Evolutionary conservation across 768 basidiomycete genomes (phyloP).

Genomic region (Boletus insuetus): DNA sequence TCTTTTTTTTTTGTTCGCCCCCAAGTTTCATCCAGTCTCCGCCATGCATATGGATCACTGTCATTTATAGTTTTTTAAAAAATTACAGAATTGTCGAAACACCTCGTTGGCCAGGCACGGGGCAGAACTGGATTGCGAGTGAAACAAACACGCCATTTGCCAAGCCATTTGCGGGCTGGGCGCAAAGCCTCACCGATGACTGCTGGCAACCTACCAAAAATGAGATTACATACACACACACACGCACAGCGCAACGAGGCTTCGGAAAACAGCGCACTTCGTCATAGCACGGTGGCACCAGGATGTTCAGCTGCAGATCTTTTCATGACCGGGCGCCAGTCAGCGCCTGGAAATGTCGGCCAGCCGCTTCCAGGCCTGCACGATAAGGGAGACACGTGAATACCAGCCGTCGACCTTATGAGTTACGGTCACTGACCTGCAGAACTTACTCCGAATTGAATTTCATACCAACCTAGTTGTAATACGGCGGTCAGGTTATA

Average conservation of each 20-base stretch:
- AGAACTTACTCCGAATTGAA: slow-evolving; percentile 34
- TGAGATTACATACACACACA: slow-evolving; percentile 25
- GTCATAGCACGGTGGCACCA: slow-evolving; percentile 18
- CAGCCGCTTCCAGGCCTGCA: slow-evolving; percentile 36
- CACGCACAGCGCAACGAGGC: slow-evolving; percentile 22
- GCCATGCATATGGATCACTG: slow-evolving; percentile 7
- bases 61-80: slow-evolving; percentile 4
- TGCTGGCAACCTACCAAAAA: slow-evolving; percentile 23
- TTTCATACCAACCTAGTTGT: slow-evolving; percentile 35
- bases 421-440: slow-evolving; percentile 25
- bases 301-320: slow-evolving; percentile 27
- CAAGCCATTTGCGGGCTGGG: slow-evolving; percentile 11
- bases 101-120: slow-evolving; percentile 18
- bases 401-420: slow-evolving; percentile 20
- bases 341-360: slow-evolving; percentile 30
- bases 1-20: slow-evolving; percentile 9
- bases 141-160: slow-evolving; percentile 12
- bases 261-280: slow-evolving; percentile 9
- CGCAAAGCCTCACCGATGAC: slow-evolving; percentile 19
- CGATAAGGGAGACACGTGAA: slow-evolving; percentile 18
- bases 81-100: slow-evolving; percentile 11
- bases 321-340: slow-evolving; percentile 37
- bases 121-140: slow-evolving; percentile 5
- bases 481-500: slow-evolving; percentile 17
- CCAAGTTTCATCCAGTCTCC: slow-evolving; percentile 16